Conservation (phyloP, 169 alveolate species). For the Eimeria sp. region DNA sequence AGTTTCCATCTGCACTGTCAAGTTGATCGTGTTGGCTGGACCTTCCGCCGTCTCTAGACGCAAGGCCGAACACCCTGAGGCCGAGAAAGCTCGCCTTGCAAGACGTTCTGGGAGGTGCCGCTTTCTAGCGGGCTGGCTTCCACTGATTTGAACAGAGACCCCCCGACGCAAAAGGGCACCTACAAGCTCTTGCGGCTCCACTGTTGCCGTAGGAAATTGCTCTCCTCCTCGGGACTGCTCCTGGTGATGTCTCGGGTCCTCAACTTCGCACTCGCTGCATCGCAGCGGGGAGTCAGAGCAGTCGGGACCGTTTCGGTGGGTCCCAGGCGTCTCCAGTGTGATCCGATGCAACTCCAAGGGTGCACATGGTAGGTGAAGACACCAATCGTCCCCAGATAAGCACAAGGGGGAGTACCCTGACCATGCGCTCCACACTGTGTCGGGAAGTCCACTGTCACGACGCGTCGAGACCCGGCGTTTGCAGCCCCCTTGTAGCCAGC, state of each 20-base stretch:
- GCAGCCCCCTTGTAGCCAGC: conserved; percentile 64
- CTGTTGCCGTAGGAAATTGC: not conserved
- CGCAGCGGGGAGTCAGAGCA: not conserved
- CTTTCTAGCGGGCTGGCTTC: not conserved
- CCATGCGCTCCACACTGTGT: conserved; percentile 59
- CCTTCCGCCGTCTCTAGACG: conserved; percentile 30
- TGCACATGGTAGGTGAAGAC: conserved; percentile 32
- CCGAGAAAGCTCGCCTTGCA: not conserved
- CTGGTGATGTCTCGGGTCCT: not conserved
- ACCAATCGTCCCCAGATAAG: conserved; percentile 39
- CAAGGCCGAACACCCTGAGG: conserved; percentile 44
- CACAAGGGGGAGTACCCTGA: conserved; percentile 63
- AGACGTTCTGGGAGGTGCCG: not conserved
- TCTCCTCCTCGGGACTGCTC: not conserved
- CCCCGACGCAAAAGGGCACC: conserved; percentile 59
- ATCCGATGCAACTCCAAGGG: not conserved
- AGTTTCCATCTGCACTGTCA: conserved; percentile 1
- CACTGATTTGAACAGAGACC: conserved; percentile 4
- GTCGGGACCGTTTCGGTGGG: not conserved
- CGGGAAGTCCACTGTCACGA: not conserved
- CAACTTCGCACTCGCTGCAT: not conserved
- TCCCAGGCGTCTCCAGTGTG: not conserved
- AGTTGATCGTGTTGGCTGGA: conserved; percentile 47
- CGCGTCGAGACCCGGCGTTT: not conserved
- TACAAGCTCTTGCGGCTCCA: not conserved